Conservation (phyloP, 2,329 filamentous ascomycete species). For the Orbilia brochopaga region DNA sequence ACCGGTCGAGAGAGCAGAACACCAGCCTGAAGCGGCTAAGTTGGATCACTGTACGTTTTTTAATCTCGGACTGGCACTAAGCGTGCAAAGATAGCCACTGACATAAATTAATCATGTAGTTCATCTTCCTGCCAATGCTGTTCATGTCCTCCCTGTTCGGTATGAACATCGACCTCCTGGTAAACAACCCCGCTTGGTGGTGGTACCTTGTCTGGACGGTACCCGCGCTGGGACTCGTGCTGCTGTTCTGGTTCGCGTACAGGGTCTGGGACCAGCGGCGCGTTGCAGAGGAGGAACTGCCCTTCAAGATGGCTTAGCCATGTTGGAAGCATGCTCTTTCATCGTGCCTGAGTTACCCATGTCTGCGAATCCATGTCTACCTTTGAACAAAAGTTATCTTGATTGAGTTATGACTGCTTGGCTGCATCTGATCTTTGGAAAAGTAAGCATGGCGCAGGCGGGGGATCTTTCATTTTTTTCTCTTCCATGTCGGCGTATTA, state of each 20-base stretch:
- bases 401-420: too few species aligned
- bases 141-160: slow-evolving; percentile 52
- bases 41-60: slow-evolving; percentile 51
- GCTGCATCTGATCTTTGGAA: too few species aligned
- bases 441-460: too few species aligned
- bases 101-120: slow-evolving; percentile 22
- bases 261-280: slow-evolving; percentile 41
- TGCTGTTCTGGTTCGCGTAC: slow-evolving; percentile 51
- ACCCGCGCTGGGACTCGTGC: slow-evolving; percentile 35
- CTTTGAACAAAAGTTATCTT: too few species aligned
- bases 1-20: slow-evolving; percentile 52
- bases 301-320: slow-evolving; percentile 33
- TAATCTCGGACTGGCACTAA: neutral
- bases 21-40: slow-evolving; percentile 51
- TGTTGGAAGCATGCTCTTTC: neutral
- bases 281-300: slow-evolving; percentile 44
- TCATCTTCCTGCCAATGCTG: slow-evolving; percentile 52
- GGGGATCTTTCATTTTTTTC: too few species aligned
- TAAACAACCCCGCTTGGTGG: slow-evolving; percentile 50
- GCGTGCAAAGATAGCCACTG: neutral
- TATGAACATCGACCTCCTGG: slow-evolving; percentile 53
- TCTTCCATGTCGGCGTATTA: too few species aligned
- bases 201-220: slow-evolving; percentile 50
- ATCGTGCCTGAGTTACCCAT: too few species aligned
- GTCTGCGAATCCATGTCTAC: too few species aligned